A percentile compares a stretch with the other conserved stretches of the same genome.
Conservation (phyloP, 73 alveolate species). For the Paramecium tetraurelia region DNA sequence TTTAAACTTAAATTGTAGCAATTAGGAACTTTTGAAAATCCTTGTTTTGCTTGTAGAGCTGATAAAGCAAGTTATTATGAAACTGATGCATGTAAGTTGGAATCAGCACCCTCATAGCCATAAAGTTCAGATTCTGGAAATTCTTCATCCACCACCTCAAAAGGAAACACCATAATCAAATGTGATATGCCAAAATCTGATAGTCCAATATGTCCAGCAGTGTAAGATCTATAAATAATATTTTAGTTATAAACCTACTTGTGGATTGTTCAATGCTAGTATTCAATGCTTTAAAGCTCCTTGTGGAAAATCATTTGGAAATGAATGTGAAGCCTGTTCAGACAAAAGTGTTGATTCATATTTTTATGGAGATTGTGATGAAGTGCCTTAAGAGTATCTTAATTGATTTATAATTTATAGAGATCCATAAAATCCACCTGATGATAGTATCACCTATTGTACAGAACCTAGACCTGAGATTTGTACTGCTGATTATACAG, state of each 20-base stretch:
- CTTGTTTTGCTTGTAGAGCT: background rate
- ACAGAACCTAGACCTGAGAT: background rate
- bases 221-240: background rate
- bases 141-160: background rate
- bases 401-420: background rate
- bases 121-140: background rate
- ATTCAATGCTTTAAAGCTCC: constrained; percentile 34
- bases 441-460: background rate
- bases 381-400: background rate
- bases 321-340: constrained; percentile 43
- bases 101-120: background rate
- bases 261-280: background rate
- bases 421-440: background rate
- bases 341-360: background rate
- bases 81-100: background rate
- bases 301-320: constrained; percentile 28
- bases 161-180: background rate
- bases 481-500: background rate
- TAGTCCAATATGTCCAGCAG: background rate
- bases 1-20: background rate
- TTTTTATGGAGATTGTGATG: constrained; percentile 4
- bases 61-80: background rate
- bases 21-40: background rate
- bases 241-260: constrained; percentile 1
- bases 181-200: background rate